phyloP scores from a whole-genome alignment of 257 asterid species.

The Solanum okadae region DNA sequence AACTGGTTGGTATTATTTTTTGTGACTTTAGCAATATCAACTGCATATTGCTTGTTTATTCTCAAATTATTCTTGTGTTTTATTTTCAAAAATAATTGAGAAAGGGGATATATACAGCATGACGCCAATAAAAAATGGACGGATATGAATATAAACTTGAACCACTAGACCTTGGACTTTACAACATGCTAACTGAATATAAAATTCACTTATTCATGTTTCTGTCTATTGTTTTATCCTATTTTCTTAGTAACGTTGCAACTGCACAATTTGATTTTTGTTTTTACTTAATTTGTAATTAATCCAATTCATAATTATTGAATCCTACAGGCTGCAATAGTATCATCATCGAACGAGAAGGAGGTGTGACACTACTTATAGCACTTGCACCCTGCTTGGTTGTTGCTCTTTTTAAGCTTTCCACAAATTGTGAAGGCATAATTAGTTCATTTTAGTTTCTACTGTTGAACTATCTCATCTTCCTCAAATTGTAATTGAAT shows the following conservation, averaged over 20 bases:
- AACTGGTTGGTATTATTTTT: too few species aligned
- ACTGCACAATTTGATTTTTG: not conserved
- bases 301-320: too few species aligned
- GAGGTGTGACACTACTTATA: too few species aligned
- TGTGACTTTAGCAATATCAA: too few species aligned
- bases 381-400: not conserved
- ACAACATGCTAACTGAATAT: not conserved
- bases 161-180: not conserved
- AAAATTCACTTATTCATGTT: not conserved
- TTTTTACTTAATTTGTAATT: not conserved
- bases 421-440: not conserved
- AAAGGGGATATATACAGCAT: not conserved
- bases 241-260: not conserved
- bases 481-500: not conserved
- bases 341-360: too few species aligned
- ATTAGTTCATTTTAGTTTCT: not conserved
- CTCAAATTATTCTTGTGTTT: too few species aligned
- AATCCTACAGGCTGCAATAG: too few species aligned
- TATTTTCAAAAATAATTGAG: not conserved
- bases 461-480: not conserved
- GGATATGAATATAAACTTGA: too few species aligned
- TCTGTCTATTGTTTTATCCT: not conserved
- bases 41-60: too few species aligned
- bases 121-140: not conserved
- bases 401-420: not conserved